These are phyloP conservation scores for Blepharisma japonicum DNA, from an alignment of 73 alveolate species.

Conservation along the genomic window DNA sequence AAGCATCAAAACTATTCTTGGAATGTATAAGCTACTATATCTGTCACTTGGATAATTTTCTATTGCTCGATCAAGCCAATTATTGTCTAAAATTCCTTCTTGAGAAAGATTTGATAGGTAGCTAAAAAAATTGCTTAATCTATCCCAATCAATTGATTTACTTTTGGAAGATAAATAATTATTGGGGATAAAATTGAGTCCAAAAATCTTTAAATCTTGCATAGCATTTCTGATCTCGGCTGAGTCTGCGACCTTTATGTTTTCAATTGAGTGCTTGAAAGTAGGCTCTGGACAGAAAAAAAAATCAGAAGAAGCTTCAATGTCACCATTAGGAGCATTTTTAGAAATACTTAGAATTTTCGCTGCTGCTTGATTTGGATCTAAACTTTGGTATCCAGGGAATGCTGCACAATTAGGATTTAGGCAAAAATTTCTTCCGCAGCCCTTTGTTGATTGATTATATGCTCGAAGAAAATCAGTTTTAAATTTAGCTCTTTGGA, in stretches of 20 bases:
- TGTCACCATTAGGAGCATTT: not conserved
- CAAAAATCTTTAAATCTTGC: not conserved
- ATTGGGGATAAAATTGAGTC: too few relatives aligned
- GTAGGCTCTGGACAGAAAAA: slow-evolving; percentile 7
- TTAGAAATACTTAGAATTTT: not conserved
- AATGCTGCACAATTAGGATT: not conserved
- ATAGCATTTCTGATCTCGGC: not conserved
- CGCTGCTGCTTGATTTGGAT: not conserved
- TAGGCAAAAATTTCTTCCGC: not conserved
- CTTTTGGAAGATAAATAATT: too few relatives aligned
- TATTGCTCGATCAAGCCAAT: too few relatives aligned
- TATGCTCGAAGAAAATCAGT: not conserved
- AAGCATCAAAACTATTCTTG: too few relatives aligned
- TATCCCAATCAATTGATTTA: too few relatives aligned
- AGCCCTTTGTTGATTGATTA: not conserved
- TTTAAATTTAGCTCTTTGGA: too few relatives aligned
- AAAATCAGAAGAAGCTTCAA: not conserved
- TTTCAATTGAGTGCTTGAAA: not conserved
- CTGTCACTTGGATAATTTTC: too few relatives aligned
- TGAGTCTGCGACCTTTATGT: not conserved
- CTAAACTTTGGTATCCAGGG: not conserved
- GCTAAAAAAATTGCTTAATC: too few relatives aligned
- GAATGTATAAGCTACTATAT: too few relatives aligned
- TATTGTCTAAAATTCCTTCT: too few relatives aligned
- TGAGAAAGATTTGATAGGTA: too few relatives aligned